Base-by-base conservation (phyloP, 805 yeast genomes). In the Metschnikowia santaceciliae region DNA sequence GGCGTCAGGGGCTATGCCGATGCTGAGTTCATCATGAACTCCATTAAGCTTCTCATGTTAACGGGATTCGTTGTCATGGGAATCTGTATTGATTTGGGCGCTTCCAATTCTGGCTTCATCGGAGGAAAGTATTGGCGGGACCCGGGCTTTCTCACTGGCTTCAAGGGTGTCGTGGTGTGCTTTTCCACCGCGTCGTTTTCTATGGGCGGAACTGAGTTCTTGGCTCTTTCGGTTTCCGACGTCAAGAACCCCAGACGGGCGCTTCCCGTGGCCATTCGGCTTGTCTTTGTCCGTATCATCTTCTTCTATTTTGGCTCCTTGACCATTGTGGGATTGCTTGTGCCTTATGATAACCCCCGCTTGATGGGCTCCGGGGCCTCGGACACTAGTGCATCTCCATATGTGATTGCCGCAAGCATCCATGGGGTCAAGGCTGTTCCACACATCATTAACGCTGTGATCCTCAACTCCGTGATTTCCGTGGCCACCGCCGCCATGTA, bases 1-100 rank as follows among this genome's bases (percentile, higher is more conserved):
- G 81, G 81, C 44, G 72, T 77, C 49, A 70, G 66, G 51, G 81
- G 79, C 48, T 76, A 71, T 52, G 79, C 76, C 47, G 74, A 71
- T 57, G 77, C 74, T 45, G 78, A 73, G 56, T 72, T 73, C 37
- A 43, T 68, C 39, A 62, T 72, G 61, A 74, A 74, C 50, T 56
- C 67, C 20, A 61, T 66, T 47, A 73, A 73, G 57, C 59, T 72
- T 32, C 43, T 66, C 47, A 69, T 69, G 74, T 60, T 73, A 50
- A 60, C 65, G n/a, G 78, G 76, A 3, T 73, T 73, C 51, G 64
- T 73, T 38, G 61, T 73, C 47, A 70, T 69, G 72, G 74, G 75
- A 40, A 67, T 73, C 50, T 66, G 69, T 33, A 62, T 72, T 26
- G 67, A 72, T 51, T 64, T 65, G 51, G 77, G 77, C 55, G 67